Conservation (phyloP, 768 basidiomycete genomes). For the Russula griseocarnosa region DNA sequence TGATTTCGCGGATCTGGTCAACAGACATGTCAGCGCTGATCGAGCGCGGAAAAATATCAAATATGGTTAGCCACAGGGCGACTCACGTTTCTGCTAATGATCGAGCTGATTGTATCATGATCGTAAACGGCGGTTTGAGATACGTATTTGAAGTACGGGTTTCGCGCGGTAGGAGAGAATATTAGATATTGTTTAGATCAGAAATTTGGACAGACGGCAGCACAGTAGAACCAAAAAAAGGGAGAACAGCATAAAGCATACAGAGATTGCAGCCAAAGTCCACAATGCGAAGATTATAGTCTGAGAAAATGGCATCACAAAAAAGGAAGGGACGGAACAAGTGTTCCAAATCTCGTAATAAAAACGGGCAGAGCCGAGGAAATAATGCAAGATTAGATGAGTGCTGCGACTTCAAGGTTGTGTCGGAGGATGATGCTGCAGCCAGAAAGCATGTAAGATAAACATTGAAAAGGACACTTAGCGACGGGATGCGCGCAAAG, state of each 20-base stretch:
- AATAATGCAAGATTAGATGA: conserved; percentile 46
- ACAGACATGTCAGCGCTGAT: conserved; percentile 20
- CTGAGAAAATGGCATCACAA: conserved; percentile 19
- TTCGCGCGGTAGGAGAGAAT: conserved; percentile 28
- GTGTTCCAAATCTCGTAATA: conserved; percentile 12
- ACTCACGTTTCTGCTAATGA: conserved; percentile 71
- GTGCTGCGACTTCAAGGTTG: conserved; percentile 60
- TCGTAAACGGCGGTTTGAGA: conserved; percentile 24
- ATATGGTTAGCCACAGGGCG: conserved; percentile 10
- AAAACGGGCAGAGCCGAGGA: conserved; percentile 18
- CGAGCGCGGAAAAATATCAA: conserved; percentile 9
- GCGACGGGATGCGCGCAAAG: conserved; percentile 29
- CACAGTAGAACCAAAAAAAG: conserved; percentile 21
- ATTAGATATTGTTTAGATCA: conserved; percentile 34
- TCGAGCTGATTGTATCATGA: conserved; percentile 43
- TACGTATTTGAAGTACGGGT: conserved; percentile 26
- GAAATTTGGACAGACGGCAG: conserved; percentile 31
- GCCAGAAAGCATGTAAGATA: conserved; percentile 31
- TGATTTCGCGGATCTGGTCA: conserved; percentile 49
- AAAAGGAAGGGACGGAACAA: conserved; percentile 14
- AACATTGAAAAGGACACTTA: conserved; percentile 36
- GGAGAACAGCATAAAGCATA: conserved; percentile 19
- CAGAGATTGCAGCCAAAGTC: conserved; percentile 17
- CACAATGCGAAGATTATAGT: conserved; percentile 14
- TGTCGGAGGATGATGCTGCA: conserved; percentile 65